These are phyloP conservation scores for Strigomonas galati DNA, from an alignment of 208 protist genomes.

Conservation along the genomic window DNA sequence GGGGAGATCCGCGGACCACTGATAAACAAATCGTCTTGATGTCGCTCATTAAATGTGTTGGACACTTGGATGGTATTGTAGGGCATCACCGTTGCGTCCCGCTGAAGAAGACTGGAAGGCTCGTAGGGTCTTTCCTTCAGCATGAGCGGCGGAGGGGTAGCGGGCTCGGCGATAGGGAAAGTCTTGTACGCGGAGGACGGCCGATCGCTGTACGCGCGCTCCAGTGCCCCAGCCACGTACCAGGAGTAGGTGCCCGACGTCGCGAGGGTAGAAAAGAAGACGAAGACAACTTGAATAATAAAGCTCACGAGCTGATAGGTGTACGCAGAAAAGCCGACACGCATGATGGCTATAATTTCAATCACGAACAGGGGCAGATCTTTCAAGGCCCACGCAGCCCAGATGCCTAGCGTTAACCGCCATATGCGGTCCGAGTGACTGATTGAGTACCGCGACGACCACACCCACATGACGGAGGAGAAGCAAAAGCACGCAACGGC, in stretches of 20 bases:
- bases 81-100: neutral
- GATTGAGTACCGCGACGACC: constrained; percentile 44
- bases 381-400: constrained; percentile 39
- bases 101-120: neutral
- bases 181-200: constrained; percentile 9
- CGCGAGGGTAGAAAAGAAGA: constrained; percentile 31
- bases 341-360: constrained; percentile 33
- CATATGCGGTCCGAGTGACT: constrained; percentile 34
- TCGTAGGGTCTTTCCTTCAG: neutral
- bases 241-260: constrained; percentile 46
- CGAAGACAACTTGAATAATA: constrained; percentile 46
- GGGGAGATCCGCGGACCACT: neutral
- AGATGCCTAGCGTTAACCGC: constrained; percentile 36
- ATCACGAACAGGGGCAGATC: constrained; percentile 54
- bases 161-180: neutral
- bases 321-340: constrained; percentile 24
- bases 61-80: neutral
- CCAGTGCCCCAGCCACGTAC: constrained; percentile 39
- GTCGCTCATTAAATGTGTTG: neutral
- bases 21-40: neutral
- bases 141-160: constrained; percentile 7
- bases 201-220: constrained; percentile 29
- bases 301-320: constrained; percentile 36
- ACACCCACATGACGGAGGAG: constrained; percentile 54
- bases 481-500: constrained; percentile 38